Evolutionary conservation across 495 filamentous ascomycete species (phyloP).

Genomic region (Apodospora peruviana): DNA sequence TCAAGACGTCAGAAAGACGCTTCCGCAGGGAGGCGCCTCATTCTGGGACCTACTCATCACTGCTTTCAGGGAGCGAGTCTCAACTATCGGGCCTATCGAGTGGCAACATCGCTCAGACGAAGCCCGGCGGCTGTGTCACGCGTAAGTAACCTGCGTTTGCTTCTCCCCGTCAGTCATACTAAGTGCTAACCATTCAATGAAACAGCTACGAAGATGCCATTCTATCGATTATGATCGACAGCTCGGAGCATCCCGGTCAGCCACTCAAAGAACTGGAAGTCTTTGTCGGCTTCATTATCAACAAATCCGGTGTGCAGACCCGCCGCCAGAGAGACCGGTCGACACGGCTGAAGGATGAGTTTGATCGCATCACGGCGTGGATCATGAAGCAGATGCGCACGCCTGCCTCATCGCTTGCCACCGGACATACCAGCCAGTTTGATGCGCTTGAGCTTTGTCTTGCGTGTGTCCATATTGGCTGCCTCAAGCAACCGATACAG

Average conservation of each 20-base stretch:
- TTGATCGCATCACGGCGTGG: slow-evolving; percentile 43
- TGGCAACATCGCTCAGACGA: slow-evolving; percentile 34
- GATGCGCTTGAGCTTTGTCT: slow-evolving; percentile 34
- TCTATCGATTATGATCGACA: slow-evolving; percentile 47
- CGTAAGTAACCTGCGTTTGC: slow-evolving; percentile 33
- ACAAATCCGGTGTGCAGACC: slow-evolving; percentile 52
- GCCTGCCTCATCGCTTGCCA: neutral
- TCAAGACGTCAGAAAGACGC: slow-evolving; percentile 9
- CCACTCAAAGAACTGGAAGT: slow-evolving; percentile 68
- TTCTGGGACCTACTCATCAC: slow-evolving; percentile 44
- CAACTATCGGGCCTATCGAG: slow-evolving; percentile 11
- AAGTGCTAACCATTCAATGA: neutral
- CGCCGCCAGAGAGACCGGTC: slow-evolving; percentile 59
- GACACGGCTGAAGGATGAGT: slow-evolving; percentile 56
- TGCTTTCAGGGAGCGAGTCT: slow-evolving; percentile 32
- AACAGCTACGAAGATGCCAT: slow-evolving; percentile 63
- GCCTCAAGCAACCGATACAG: neutral
- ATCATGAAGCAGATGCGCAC: slow-evolving; percentile 37
- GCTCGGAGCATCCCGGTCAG: slow-evolving; percentile 51
- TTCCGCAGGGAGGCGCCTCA: slow-evolving; percentile 8
- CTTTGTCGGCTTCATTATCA: slow-evolving; percentile 68
- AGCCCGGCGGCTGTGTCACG: slow-evolving; percentile 48
- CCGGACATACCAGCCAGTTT: neutral
- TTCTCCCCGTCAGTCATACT: neutral
- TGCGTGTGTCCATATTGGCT: slow-evolving; percentile 29